Evolutionary conservation across 208 protist genomes (phyloP), one percentile per base, ranked within the genome.

Genomic region (Vickermania ingenoplastis): DNA sequence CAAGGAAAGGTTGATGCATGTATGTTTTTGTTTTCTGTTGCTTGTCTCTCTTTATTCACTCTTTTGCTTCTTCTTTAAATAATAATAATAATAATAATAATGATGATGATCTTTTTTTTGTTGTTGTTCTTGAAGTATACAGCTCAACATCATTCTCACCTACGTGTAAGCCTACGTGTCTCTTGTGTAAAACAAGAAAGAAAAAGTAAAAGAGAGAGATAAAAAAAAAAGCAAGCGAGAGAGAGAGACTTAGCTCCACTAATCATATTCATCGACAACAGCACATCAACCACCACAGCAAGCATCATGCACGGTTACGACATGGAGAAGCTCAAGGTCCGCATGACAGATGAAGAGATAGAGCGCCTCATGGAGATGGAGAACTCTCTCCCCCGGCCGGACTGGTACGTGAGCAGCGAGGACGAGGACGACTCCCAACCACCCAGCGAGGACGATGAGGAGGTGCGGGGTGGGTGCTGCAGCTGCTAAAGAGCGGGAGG

Each of bases 321-420:
- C 59, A 63, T 54, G 59, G 50, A 63, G 45, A 29, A 29, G 27
- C 53, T 49, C 22, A 29, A 63, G 5, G 62, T 72, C 53, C 58
- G 57, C 17, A 24, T 67, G 3, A 64, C 69, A 30, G 60, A 69
- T 21, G 53, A 60, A 2, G 63, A 74, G 36, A 57, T 66, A 45
- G 65, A 72, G 57, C 63, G 64, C 31, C 66, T 45, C 17, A 45
- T 45, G 36, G 36, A 45, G 36, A 45, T 45, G 36, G 36, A 79
- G 57, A 57, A 64, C 21, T 53, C 30, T 41, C 73, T 83, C 54
- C 77, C 73, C 13, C 77, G 72, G 0, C 72, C 72, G 1, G 64
- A 71, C 41, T 83, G 77, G 77, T 83, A 83, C 65, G 59, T 59
- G 23, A 83, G 72, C 57, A 68, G 71, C 51, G 66, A 79, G 31